A percentile compares a stretch with the other conserved stretches of the same genome.
phyloP scores from a whole-genome alignment of 805 yeast genomes.

The Wickerhamiella spandovensis region DNA sequence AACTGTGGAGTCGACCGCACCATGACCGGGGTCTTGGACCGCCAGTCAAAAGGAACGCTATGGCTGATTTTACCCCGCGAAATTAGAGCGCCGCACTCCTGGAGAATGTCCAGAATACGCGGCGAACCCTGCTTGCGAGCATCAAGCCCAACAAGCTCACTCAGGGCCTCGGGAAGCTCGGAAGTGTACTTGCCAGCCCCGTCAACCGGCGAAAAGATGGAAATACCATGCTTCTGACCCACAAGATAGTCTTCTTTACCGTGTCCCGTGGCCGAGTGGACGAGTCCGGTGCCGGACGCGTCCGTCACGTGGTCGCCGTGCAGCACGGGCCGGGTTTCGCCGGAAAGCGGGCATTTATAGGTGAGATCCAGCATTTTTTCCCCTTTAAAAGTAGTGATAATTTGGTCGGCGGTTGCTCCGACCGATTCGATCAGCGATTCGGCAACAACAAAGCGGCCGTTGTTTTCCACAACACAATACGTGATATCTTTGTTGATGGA shows the following conservation, averaged over 20 bases:
- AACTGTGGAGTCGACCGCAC: slow-evolving; percentile 94
- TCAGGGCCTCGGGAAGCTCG: slow-evolving; percentile 37
- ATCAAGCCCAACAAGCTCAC: slow-evolving; percentile 37
- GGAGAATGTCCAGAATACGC: slow-evolving; percentile 32
- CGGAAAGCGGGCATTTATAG: slow-evolving; percentile 46
- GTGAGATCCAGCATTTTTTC: slow-evolving; percentile 26
- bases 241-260: slow-evolving; percentile 84
- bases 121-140: slow-evolving; percentile 51
- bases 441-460: slow-evolving; percentile 45
- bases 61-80: slow-evolving; percentile 45
- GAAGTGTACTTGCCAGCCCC: slow-evolving; percentile 51
- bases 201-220: slow-evolving; percentile 67
- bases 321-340: slow-evolving; percentile 42
- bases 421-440: slow-evolving; percentile 23
- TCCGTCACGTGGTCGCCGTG: slow-evolving; percentile 74
- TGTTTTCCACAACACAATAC: slow-evolving; percentile 38
- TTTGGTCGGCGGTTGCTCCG: slow-evolving; percentile 8
- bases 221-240: slow-evolving; percentile 44
- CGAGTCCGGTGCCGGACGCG: slow-evolving; percentile 84
- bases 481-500: slow-evolving; percentile 46
- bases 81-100: slow-evolving; percentile 33
- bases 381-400: slow-evolving; percentile 29
- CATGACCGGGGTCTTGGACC: slow-evolving; percentile 89
- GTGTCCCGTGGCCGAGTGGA: slow-evolving; percentile 96
- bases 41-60: slow-evolving; percentile 95